phyloP scores from a whole-genome alignment of 345 rosid species.

The Linum lewisii region DNA sequence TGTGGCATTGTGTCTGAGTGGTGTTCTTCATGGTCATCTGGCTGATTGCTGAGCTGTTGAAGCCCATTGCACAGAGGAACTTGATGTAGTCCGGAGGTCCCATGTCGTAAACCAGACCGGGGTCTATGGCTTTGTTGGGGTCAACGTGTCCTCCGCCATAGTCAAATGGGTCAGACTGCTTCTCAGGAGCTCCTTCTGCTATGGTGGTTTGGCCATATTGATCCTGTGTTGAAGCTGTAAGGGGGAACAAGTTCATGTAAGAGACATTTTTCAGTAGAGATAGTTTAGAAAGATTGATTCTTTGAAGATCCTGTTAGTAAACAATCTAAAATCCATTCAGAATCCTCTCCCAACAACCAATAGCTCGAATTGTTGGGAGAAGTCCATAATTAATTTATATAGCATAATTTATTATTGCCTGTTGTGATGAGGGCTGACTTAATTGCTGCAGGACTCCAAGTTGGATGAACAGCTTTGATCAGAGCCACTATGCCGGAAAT shows the following conservation, averaged over 20 bases:
- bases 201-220: constrained; percentile 31
- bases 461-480: constrained; percentile 36
- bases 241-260: background rate
- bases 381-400: no score
- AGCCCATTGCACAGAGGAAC: constrained; percentile 54
- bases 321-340: no score
- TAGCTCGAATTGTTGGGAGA: no score
- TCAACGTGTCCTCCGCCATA: constrained; percentile 61
- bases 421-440: constrained; percentile 49
- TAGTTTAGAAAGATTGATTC: background rate
- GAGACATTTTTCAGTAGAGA: background rate
- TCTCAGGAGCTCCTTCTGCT: constrained; percentile 50
- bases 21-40: constrained; percentile 19
- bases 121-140: constrained; percentile 38
- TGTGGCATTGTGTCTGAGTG: constrained; percentile 30
- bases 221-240: constrained; percentile 41
- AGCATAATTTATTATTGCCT: constrained; percentile 21
- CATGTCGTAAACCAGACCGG: constrained; percentile 54
- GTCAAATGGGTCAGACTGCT: constrained; percentile 54
- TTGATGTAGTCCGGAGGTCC: constrained; percentile 31
- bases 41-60: constrained; percentile 43
- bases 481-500: constrained; percentile 45
- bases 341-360: no score
- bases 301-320: no score
- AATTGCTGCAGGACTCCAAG: constrained; percentile 50